Percentiles rank a stretch among this genome's conserved stretches.
Evolutionary conservation across 2,329 filamentous ascomycete genomes (phyloP).

Genomic region (Nothopassalora personata): DNA sequence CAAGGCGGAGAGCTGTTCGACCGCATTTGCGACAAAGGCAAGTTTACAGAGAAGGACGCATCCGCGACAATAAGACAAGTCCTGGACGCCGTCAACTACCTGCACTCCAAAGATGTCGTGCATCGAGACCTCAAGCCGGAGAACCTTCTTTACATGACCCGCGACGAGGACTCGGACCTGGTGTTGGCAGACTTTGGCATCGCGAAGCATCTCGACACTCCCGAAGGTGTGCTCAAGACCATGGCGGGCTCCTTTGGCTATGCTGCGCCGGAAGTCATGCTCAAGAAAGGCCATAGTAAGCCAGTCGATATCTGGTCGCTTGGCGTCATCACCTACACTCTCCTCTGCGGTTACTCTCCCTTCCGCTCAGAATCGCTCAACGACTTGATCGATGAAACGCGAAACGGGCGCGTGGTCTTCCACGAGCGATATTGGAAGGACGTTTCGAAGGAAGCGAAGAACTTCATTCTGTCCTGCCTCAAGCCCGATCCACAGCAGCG

Average conservation of each 20-base stretch:
- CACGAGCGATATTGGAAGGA: slow-evolving; percentile 99
- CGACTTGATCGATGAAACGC: slow-evolving; percentile 93
- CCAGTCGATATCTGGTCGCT: slow-evolving; percentile 99
- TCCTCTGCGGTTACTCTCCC: slow-evolving; percentile 95
- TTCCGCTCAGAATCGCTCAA: slow-evolving; percentile 92
- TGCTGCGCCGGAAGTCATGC: slow-evolving; percentile 95
- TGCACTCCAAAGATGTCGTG: slow-evolving; percentile 91
- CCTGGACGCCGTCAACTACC: slow-evolving; percentile 85
- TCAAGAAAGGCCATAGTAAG: slow-evolving; percentile 95
- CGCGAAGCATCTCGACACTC: slow-evolving; percentile 90
- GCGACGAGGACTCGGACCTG: slow-evolving; percentile 69
- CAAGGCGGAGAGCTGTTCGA: slow-evolving; percentile 96
- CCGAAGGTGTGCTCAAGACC: slow-evolving; percentile 87
- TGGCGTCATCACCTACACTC: slow-evolving; percentile 96
- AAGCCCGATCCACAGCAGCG: slow-evolving; percentile 72
- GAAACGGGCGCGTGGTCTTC: slow-evolving; percentile 76
- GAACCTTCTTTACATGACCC: slow-evolving; percentile 89
- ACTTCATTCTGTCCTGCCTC: slow-evolving; percentile 80
- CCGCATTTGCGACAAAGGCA: slow-evolving; percentile 94
- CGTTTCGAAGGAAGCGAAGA: slow-evolving; percentile 89
- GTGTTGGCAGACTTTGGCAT: slow-evolving; percentile 98
- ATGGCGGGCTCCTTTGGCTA: slow-evolving; percentile 99
- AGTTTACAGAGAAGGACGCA: slow-evolving; percentile 97
- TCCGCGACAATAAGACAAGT: slow-evolving; percentile 94
- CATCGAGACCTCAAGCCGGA: slow-evolving; percentile 98